Base-by-base conservation (phyloP, 768 basidiomycete species). In the Grammothele lineata region DNA sequence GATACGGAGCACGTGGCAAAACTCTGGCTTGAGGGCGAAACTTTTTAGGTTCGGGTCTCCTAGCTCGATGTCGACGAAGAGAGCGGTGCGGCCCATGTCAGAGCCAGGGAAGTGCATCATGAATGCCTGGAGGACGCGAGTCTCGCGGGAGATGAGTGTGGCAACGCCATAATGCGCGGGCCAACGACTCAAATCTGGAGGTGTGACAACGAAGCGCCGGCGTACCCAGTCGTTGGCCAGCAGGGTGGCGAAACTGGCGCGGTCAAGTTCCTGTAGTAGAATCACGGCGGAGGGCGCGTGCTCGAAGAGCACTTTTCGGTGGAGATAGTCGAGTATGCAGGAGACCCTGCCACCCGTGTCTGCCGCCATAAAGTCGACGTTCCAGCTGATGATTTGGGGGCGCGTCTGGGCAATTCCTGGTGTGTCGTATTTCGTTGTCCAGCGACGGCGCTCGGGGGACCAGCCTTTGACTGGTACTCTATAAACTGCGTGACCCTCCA, bases 371-470 rank as follows among this genome's bases (percentile, higher is more conserved):
- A 75, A 80, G 58, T 84, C 77, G 44, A 89, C 56, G 62, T 90
- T 89, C 87, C 87, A 90, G 23, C 84, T 80, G 51, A 89, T 62
- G 40, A 90, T 61, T 46, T 70, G 70, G 40, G 88, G 56, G 27
- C 66, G 66, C 23, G 70, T 57, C n/a, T 76, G 75, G 7, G 45
- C 2, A 18, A 26, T 23, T 18, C 37, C 26, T 9, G 25, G 22
- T 21, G 34, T 27, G 3, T 42, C 38, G 32, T 36, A 48, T 4
- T 25, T 22, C 40, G 46, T 40, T 4, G 30, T 43, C 51, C 51
- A 53, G 3, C 38, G 34, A 2, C 12, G 9, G 21, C 40, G 40
- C 8, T 19, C 15, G 41, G 24, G 30, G 6, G 50, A 43, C 19
- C 19, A 52, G 8, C 45, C 50, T 22, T 44, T 43, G 10, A 37